Evolutionary conservation across 2,329 filamentous ascomycete species (phyloP).

Genomic region (Chrysosphaeria jannelii): DNA sequence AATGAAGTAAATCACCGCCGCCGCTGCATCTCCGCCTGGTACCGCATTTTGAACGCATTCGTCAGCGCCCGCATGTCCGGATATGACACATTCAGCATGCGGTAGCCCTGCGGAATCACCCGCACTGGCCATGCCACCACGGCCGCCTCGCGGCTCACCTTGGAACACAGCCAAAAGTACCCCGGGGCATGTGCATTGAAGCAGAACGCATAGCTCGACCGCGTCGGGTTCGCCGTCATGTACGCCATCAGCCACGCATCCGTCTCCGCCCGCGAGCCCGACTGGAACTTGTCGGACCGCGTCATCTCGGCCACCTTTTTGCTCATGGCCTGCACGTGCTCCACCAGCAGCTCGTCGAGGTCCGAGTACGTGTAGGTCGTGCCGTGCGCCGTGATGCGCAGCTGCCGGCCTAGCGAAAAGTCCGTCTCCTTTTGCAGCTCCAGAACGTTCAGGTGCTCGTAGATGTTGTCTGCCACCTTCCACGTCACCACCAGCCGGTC

Average conservation of each 20-base stretch:
- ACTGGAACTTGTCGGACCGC: conserved; percentile 79
- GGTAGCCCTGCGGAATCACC: conserved; percentile 75
- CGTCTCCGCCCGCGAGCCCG: conserved; percentile 48
- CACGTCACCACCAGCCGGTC: conserved; percentile 91
- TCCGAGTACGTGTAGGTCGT: conserved; percentile 82
- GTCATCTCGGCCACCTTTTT: conserved; percentile 94
- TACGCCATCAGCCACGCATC: conserved; percentile 92
- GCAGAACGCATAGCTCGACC: conserved; percentile 86
- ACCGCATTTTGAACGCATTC: conserved; percentile 86
- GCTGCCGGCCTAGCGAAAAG: conserved; percentile 64
- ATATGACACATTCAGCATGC: conserved; percentile 66
- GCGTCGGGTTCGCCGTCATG: conserved; percentile 80
- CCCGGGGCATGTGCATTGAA: conserved; percentile 74
- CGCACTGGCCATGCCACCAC: conserved; percentile 64
- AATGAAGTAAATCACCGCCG: conserved; percentile 3
- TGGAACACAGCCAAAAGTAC: conserved; percentile 92
- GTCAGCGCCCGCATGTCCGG: conserved; percentile 85
- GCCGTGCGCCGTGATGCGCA: conserved; percentile 64
- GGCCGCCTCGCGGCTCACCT: conserved; percentile 46
- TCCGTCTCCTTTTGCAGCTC: conserved; percentile 94
- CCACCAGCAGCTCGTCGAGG: conserved; percentile 87
- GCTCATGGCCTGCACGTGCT: conserved; percentile 92
- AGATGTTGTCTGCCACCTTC: conserved; percentile 93
- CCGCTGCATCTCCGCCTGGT: conserved; percentile 22
- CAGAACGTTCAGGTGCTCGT: conserved; percentile 89